Conservation (phyloP, 2,329 filamentous ascomycete genomes). For the Ramularia collo-cygni region DNA sequence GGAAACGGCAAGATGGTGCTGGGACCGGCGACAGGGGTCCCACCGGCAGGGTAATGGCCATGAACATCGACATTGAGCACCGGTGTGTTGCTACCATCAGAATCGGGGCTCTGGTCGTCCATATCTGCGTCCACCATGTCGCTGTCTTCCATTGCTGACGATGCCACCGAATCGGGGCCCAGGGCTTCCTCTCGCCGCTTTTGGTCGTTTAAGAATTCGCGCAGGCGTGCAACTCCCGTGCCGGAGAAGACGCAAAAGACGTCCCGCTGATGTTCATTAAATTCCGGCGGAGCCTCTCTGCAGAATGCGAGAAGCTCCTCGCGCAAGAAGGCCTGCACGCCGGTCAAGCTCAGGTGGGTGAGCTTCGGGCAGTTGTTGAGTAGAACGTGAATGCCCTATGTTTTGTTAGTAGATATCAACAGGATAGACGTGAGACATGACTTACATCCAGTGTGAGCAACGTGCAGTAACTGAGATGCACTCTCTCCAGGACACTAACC, state of each 20-base stretch:
- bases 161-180: conserved; percentile 17
- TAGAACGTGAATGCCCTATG: conserved; percentile 83
- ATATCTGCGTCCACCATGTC: conserved; percentile 25
- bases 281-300: conserved; percentile 81
- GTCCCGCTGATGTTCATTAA: conserved; percentile 88
- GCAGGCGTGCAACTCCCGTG: conserved; percentile 68
- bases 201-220: conserved; percentile 64
- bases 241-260: conserved; percentile 98
- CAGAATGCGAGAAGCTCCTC: conserved; percentile 81
- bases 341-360: conserved; percentile 90
- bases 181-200: conserved; percentile 13
- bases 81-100: conserved; percentile 25
- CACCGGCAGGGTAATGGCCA: conserved; percentile 15
- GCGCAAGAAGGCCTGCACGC: conserved; percentile 81
- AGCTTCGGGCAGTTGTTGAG: conserved; percentile 87
- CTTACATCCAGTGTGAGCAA: conserved; percentile 73
- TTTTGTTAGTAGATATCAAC: conserved; percentile 25
- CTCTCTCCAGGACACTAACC: conserved; percentile 73
- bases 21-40: conserved; percentile 14
- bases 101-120: conserved; percentile 24
- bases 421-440: conserved; percentile 13
- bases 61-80: conserved; percentile 25
- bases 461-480: conserved; percentile 92
- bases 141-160: conserved; percentile 20
- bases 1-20: conserved; percentile 14